Base-by-base conservation (phyloP, 2,329 filamentous ascomycete genomes). In the Mollisia scopiformis region DNA sequence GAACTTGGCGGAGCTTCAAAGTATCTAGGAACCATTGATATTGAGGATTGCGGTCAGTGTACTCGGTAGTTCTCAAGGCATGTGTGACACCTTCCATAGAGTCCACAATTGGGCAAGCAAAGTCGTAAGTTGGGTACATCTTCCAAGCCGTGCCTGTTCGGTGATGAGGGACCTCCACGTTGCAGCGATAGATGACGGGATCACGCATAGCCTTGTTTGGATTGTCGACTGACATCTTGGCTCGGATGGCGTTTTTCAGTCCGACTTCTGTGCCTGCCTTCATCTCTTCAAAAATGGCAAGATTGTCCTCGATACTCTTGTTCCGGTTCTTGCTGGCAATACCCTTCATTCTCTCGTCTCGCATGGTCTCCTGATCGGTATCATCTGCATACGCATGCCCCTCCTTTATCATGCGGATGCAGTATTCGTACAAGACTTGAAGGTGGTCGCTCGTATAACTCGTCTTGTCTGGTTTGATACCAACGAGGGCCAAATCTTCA, bases 381-480 rank as follows among this genome's bases (percentile, higher is more conserved):
- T 98, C 93, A 74, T 99, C 95, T 60, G 94, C 93, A 70, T 98
- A 99, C 6, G 94, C 95, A 66, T 92, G 85, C 3, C 93, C 94
- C 64, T 89, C 86, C 74, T 90, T 90, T 78, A 99, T 94, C 74
- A 97, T 88, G 71, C 88, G 84, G 69, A 96, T 81, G 73, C 89
- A 92, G 74, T 90, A 89, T 47, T 97, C 88, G 78, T 97, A 96
- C 14, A 99, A 85, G 75, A 93, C 84, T 72, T 97, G 87, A 75
- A 99, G 97, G 82, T 97, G 96, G 80, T 99, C 93, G 71, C 91
- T 96, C 2, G 95, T 97, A 80, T 94, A 96, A 19, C 91, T 92
- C 61, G 93, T 84, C 66, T 85, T 84, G 76, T 97, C 94, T 23
- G 93, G 91, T 78, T 90, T 91, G 76, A 99, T 91, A 30, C 93